Evolutionary conservation across 1,139 yeast genomes (phyloP).

Genomic region (Entelexis sorbosivorans): DNA sequence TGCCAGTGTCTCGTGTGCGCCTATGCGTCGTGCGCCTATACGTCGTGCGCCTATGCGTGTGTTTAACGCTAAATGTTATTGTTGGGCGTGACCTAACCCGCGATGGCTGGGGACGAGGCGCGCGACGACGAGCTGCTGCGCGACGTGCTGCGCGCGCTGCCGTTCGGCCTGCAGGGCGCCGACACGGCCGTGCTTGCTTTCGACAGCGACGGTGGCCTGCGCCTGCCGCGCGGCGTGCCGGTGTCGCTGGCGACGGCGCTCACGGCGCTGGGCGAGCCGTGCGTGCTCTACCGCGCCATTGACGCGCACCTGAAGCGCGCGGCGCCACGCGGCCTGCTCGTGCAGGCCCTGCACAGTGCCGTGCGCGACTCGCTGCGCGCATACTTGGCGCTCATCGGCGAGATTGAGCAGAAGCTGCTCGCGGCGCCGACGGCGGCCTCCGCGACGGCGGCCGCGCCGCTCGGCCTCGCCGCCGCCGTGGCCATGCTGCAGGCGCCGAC

Average conservation of each 20-base stretch:
- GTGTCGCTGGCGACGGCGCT: constrained; percentile 50
- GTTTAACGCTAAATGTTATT: neutral
- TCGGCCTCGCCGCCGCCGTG: neutral
- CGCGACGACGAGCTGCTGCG: constrained; percentile 17
- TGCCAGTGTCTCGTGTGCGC: no score
- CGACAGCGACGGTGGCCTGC: constrained; percentile 6
- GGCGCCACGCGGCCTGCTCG: constrained; percentile 38
- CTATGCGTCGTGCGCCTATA: no score
- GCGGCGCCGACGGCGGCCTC: neutral
- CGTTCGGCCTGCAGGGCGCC: constrained; percentile 16
- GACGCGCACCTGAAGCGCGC: constrained; percentile 34
- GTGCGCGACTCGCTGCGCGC: constrained; percentile 42
- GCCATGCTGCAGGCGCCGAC: constrained; percentile 36
- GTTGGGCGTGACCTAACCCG: neutral
- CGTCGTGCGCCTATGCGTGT: no score
- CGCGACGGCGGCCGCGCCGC: no score
- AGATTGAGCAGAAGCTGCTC: constrained; percentile 42
- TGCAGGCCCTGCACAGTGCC: constrained; percentile 53
- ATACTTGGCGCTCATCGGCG: constrained; percentile 49
- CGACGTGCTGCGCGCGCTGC: constrained; percentile 39
- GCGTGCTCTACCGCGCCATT: constrained; percentile 41
- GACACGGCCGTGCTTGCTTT: constrained; percentile 12
- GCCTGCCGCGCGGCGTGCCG: constrained; percentile 31
- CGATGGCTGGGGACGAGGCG: neutral
- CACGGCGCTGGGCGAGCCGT: constrained; percentile 57